Conservation (phyloP, 2,329 filamentous ascomycete species). For the Elsinoe ampelina region DNA sequence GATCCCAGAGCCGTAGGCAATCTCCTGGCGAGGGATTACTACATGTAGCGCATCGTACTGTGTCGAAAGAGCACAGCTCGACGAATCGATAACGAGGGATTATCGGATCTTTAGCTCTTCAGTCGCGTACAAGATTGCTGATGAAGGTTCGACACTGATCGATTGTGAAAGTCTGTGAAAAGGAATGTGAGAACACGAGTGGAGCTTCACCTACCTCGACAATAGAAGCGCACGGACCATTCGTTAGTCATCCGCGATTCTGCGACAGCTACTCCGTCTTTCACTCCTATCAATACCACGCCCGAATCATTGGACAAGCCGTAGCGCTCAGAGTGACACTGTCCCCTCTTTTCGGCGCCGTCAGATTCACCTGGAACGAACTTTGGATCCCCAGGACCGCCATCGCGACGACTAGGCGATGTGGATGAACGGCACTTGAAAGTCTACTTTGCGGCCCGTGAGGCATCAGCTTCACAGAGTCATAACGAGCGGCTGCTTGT, state of each 20-base stretch:
- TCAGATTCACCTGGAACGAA: background rate
- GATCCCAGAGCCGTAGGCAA: too few relatives aligned
- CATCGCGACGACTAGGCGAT: background rate
- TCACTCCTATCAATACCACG: background rate
- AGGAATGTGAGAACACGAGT: background rate
- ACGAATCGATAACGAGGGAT: too few relatives aligned
- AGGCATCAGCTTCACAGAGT: slow-evolving; percentile 8
- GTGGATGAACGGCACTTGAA: background rate
- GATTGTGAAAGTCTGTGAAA: background rate
- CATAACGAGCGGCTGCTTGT: background rate
- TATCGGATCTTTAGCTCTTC: too few relatives aligned
- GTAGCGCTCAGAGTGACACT: background rate
- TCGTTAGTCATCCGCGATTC: slow-evolving; percentile 10
- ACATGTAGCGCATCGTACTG: too few relatives aligned
- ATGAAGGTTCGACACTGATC: too few relatives aligned
- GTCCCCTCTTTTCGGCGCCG: background rate
- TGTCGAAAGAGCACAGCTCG: too few relatives aligned
- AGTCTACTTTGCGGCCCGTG: background rate
- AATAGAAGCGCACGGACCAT: background rate
- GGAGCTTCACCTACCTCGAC: background rate
- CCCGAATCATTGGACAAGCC: background rate
- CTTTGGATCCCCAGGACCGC: background rate
- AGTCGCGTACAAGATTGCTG: too few relatives aligned
- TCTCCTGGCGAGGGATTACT: too few relatives aligned
- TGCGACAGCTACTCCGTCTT: slow-evolving; percentile 2